Evolutionary conservation across 2,329 filamentous ascomycete species (phyloP).

Genomic region (Trichoderma sp.): DNA sequence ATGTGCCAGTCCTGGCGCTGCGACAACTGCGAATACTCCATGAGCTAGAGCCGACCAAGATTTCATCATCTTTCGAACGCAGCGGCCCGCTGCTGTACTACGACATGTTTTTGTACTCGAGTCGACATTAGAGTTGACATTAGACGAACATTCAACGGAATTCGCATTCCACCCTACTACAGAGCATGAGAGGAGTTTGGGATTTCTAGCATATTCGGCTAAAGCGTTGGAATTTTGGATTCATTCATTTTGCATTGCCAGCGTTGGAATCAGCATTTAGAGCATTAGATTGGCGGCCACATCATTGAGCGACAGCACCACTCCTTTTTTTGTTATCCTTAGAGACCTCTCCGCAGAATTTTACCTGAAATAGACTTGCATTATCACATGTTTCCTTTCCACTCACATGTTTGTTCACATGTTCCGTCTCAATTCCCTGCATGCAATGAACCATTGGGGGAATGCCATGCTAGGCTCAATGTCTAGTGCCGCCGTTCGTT

Average conservation of each 20-base stretch:
- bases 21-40: slow-evolving; percentile 23
- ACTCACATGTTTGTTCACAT: neutral
- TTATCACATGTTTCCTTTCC: neutral
- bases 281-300: slow-evolving; percentile 10
- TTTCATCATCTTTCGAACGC: neutral
- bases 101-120: neutral
- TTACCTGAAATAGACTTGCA: neutral
- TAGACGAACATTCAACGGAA: neutral
- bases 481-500: neutral
- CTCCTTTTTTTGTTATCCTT: neutral
- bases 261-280: slow-evolving; percentile 2
- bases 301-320: neutral
- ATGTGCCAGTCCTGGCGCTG: slow-evolving; percentile 26
- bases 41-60: neutral
- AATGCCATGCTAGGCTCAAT: neutral
- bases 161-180: slow-evolving; percentile 6
- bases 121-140: slow-evolving; percentile 3
- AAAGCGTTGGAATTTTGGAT: slow-evolving; percentile 6
- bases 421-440: neutral
- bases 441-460: neutral
- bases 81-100: neutral
- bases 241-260: slow-evolving; percentile 2
- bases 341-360: neutral
- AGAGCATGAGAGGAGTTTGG: slow-evolving; percentile 10
- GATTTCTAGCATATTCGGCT: slow-evolving; percentile 4